phyloP scores from a whole-genome alignment of 2,329 filamentous ascomycete species.

The Microdochium nivale region DNA sequence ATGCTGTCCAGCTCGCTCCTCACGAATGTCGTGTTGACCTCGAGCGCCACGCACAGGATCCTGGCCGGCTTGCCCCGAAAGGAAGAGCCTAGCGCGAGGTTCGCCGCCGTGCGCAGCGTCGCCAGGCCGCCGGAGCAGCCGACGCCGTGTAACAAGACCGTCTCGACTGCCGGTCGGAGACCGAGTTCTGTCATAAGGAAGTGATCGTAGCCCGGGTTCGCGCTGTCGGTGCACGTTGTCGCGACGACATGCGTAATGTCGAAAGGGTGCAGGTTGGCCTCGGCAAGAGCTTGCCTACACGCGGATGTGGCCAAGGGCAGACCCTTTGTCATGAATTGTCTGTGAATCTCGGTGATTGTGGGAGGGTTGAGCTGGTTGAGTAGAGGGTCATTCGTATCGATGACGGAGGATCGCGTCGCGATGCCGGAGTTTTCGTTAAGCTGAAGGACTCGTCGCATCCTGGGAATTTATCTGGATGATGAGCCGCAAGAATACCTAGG shows the following conservation, averaged over 20 bases:
- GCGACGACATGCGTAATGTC: constrained; percentile 60
- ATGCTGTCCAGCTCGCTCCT: constrained; percentile 59
- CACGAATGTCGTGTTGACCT: constrained; percentile 52
- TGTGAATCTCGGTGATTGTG: constrained; percentile 45
- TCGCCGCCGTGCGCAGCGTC: constrained; percentile 53
- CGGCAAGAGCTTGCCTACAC: constrained; percentile 43
- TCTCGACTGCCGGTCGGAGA: constrained; percentile 48
- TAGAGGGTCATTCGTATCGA: constrained; percentile 49
- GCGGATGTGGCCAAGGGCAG: constrained; percentile 49
- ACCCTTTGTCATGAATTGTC: constrained; percentile 46
- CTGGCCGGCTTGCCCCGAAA: constrained; percentile 51
- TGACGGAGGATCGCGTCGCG: constrained; percentile 53
- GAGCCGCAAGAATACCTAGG: not conserved
- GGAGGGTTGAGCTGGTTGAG: constrained; percentile 45
- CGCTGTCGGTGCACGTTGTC: constrained; percentile 61
- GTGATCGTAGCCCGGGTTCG: constrained; percentile 62
- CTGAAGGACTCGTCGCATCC: constrained; percentile 52
- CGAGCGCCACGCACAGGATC: constrained; percentile 56
- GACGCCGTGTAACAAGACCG: constrained; percentile 56
- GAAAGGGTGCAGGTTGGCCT: constrained; percentile 38
- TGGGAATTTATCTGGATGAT: constrained; percentile 16
- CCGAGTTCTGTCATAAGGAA: constrained; percentile 51
- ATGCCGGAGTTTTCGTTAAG: constrained; percentile 61
- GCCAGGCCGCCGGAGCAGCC: constrained; percentile 59
- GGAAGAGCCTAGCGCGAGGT: constrained; percentile 54